Conservation (phyloP, 108 stramenopile genomes). For the Nannochloropsis salina region DNA sequence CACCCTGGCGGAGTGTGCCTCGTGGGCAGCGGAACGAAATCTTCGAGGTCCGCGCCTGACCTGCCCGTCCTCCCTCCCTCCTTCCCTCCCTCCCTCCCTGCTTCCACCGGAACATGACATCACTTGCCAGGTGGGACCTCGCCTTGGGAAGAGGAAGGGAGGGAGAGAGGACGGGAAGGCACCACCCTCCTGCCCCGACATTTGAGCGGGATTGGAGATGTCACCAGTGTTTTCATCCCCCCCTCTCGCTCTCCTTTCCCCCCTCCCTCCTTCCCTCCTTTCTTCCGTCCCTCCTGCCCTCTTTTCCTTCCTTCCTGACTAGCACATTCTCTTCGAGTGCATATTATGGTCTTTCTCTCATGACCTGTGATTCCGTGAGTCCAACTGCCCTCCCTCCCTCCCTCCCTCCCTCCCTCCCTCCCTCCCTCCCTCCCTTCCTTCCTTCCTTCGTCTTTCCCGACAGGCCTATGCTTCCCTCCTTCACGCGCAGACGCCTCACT, state of each 20-base stretch:
- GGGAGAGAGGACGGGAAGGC: background rate
- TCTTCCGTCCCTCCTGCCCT: too few relatives aligned
- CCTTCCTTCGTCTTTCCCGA: background rate
- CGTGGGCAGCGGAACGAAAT: background rate
- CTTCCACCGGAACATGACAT: background rate
- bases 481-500: conserved; percentile 20
- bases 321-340: too few relatives aligned
- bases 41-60: background rate
- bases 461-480: conserved; percentile 13
- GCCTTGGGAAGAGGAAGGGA: background rate
- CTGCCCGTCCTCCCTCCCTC: background rate
- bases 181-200: background rate
- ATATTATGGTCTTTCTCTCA: too few relatives aligned
- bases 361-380: background rate
- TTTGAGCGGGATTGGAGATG: too few relatives aligned
- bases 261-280: too few relatives aligned
- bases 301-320: too few relatives aligned
- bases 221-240: too few relatives aligned
- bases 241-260: too few relatives aligned
- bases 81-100: conserved; percentile 12
- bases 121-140: conserved; percentile 1
- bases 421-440: background rate
- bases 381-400: background rate
- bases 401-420: background rate
- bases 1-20: background rate